Percentiles rank a stretch among this genome's conserved stretches.
phyloP scores from a whole-genome alignment of 176 grass and related monocot species.

The Chloris gayana region DNA sequence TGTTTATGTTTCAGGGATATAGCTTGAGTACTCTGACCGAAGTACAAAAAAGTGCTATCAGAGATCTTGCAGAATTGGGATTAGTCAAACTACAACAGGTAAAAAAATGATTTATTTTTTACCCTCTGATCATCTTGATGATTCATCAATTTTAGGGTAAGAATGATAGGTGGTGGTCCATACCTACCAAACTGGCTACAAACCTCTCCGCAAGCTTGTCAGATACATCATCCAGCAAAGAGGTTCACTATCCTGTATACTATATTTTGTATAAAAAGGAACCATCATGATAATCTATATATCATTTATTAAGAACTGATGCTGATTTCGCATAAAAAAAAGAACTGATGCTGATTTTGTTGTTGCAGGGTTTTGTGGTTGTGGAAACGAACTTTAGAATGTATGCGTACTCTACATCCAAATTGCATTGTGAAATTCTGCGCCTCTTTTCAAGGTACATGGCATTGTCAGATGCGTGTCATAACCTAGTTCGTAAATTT shows the following conservation, averaged over 20 bases:
- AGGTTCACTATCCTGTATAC: no score
- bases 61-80: constrained; percentile 79
- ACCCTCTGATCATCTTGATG: background rate
- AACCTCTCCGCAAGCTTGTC: constrained; percentile 86
- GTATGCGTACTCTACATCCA: constrained; percentile 92
- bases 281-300: background rate
- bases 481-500: constrained; percentile 16
- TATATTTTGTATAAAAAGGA: background rate
- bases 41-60: constrained; percentile 78
- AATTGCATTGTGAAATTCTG: constrained; percentile 89
- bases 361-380: constrained; percentile 86
- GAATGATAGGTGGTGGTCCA: constrained; percentile 89
- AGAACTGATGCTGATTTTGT: constrained; percentile 22
- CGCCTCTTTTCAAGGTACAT: constrained; percentile 91
- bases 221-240: constrained; percentile 77
- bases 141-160: constrained; percentile 56
- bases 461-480: constrained; percentile 19
- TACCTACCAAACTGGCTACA: constrained; percentile 95
- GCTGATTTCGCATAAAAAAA: no score
- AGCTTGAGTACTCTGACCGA: constrained; percentile 80
- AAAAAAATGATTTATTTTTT: background rate
- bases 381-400: constrained; percentile 96
- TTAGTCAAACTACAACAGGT: constrained; percentile 86
- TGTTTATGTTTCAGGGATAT: constrained; percentile 69
- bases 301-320: no score